Percentiles rank a stretch among this genome's conserved stretches.
Evolutionary conservation across 345 rosid species (phyloP).

Genomic region (Ceriops decandra): DNA sequence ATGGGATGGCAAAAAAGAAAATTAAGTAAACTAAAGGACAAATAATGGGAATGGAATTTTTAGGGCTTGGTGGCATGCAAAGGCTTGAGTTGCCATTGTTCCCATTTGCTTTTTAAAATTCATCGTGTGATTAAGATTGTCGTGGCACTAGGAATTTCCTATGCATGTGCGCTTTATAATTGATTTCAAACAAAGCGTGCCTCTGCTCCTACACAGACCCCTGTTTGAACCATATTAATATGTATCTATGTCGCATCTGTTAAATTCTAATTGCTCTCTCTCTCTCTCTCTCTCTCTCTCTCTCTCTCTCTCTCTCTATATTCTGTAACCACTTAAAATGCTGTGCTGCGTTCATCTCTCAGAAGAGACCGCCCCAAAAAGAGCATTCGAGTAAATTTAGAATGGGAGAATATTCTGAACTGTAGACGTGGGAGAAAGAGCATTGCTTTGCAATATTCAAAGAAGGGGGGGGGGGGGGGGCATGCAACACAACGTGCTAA

Average conservation of each 20-base stretch:
- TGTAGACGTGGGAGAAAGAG: conserved; percentile 15
- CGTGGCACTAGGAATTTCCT: conserved; percentile 10
- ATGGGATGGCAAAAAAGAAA: background rate
- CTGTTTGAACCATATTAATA: background rate
- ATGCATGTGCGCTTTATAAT: conserved; percentile 18
- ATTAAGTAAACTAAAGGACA: background rate
- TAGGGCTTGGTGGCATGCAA: conserved; percentile 37
- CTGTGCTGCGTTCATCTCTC: background rate
- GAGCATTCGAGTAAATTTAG: background rate
- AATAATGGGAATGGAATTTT: conserved; percentile 26
- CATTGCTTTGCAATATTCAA: conserved; percentile 11
- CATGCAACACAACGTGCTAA: conserved; percentile 37
- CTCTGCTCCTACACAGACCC: conserved; percentile 14
- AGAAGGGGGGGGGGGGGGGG: no score
- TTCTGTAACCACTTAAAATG: no score
- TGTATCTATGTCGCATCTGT: background rate
- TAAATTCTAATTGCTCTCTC: background rate
- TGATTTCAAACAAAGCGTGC: conserved; percentile 31
- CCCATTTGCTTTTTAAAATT: conserved; percentile 1
- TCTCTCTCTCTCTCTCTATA: no score
- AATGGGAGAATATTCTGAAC: conserved; percentile 16
- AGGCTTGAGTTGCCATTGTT: conserved; percentile 6
- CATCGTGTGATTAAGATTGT: conserved; percentile 5
- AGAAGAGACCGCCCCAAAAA: background rate
- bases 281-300: background rate